These are phyloP conservation scores for Claviceps humidiphila DNA, from an alignment of 2,329 filamentous ascomycete genomes.

Conservation along the genomic window DNA sequence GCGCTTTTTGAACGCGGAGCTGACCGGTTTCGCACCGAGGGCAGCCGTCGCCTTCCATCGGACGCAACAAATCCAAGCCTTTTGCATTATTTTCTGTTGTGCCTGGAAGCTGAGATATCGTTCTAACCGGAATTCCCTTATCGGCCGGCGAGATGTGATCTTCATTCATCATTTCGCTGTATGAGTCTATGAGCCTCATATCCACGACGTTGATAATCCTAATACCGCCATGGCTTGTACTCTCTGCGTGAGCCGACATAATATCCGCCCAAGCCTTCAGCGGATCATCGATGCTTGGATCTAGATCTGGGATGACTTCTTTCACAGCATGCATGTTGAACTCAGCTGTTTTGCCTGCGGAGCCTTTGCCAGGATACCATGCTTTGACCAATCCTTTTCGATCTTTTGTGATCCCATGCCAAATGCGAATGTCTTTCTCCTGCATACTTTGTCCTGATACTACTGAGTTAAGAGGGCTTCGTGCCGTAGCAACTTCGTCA, in stretches of 20 bases:
- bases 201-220: slow-evolving; percentile 24
- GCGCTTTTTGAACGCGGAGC: slow-evolving; percentile 55
- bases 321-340: slow-evolving; percentile 51
- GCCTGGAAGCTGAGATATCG: background rate
- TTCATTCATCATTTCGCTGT: slow-evolving; percentile 11
- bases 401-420: slow-evolving; percentile 56
- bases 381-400: slow-evolving; percentile 54
- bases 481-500: slow-evolving; percentile 61
- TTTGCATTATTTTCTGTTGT: slow-evolving; percentile 15
- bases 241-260: slow-evolving; percentile 10
- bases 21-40: slow-evolving; percentile 51
- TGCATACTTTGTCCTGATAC: background rate
- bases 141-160: slow-evolving; percentile 14
- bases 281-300: slow-evolving; percentile 54
- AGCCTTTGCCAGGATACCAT: slow-evolving; percentile 40
- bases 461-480: slow-evolving; percentile 1
- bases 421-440: slow-evolving; percentile 25
- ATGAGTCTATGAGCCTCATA: slow-evolving; percentile 14
- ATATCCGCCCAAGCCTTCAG: slow-evolving; percentile 36
- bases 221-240: background rate
- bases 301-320: slow-evolving; percentile 49
- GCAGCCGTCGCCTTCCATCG: slow-evolving; percentile 57
- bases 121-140: slow-evolving; percentile 1
- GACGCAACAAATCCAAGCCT: slow-evolving; percentile 48
- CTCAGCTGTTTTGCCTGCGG: slow-evolving; percentile 16